Conservation (phyloP, 2,329 filamentous ascomycete species). For the Amesomyces nigricolor region DNA sequence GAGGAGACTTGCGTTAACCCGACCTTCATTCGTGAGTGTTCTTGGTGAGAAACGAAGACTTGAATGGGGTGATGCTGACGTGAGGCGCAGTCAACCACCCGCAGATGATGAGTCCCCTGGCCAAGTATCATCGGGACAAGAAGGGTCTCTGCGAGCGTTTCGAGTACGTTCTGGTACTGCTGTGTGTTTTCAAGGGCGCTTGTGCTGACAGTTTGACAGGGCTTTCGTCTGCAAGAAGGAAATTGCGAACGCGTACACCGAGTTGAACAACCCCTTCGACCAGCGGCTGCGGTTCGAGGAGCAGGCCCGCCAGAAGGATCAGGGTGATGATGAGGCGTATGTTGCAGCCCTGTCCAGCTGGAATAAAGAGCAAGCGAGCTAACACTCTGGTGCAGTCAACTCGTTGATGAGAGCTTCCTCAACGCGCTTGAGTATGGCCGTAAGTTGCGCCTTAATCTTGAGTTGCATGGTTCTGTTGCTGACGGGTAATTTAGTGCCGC, state of each 20-base stretch:
- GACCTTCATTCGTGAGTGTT: constrained; percentile 64
- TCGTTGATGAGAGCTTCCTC: constrained; percentile 94
- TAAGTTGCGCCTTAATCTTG: constrained; percentile 16
- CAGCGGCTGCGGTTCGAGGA: constrained; percentile 89
- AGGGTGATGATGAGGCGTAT: constrained; percentile 87
- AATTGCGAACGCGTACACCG: constrained; percentile 93
- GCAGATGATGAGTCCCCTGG: constrained; percentile 87
- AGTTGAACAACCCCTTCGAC: constrained; percentile 96
- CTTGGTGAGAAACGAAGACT: no score
- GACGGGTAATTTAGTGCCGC: constrained; percentile 62
- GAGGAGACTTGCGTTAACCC: constrained; percentile 92
- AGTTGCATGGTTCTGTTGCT: no score
- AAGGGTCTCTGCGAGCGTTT: constrained; percentile 92
- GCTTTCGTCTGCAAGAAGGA: constrained; percentile 97
- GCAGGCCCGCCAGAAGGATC: constrained; percentile 90
- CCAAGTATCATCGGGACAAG: constrained; percentile 83
- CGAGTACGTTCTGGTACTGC: constrained; percentile 43
- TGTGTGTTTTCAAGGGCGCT: not conserved
- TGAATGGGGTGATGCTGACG: constrained; percentile 8
- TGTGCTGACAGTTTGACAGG: constrained; percentile 14
- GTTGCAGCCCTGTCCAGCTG: not conserved
- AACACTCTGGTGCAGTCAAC: constrained; percentile 45
- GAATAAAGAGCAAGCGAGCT: not conserved
- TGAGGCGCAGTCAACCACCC: constrained; percentile 50
- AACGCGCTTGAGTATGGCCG: constrained; percentile 63